phyloP scores from a whole-genome alignment of 805 yeast genomes.

The Metschnikowia colocasiae region DNA sequence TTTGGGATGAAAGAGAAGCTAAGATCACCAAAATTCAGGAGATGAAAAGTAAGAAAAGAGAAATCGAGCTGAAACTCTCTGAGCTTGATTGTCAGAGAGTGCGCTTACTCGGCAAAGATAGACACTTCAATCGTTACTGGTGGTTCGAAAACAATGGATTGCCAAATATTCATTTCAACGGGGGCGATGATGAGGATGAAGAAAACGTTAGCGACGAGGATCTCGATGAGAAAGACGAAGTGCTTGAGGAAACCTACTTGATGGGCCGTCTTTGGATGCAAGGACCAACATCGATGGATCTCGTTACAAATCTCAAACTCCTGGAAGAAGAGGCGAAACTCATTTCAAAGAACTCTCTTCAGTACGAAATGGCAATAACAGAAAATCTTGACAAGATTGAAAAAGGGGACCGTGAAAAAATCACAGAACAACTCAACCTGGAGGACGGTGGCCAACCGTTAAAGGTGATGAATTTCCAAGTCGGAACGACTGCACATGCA shows the following conservation, averaged over 20 bases:
- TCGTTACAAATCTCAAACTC: slow-evolving; percentile 24
- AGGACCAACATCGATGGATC: slow-evolving; percentile 66
- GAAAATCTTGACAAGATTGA: slow-evolving; percentile 7
- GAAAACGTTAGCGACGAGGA: slow-evolving; percentile 34
- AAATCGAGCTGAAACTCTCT: slow-evolving; percentile 57
- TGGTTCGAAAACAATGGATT: slow-evolving; percentile 90
- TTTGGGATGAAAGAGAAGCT: slow-evolving; percentile 45
- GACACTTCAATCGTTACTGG: slow-evolving; percentile 86
- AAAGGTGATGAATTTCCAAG: slow-evolving; percentile 25
- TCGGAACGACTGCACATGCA: slow-evolving; percentile 1
- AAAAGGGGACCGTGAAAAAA: slow-evolving; percentile 19
- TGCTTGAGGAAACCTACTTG: slow-evolving; percentile 53
- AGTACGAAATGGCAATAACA: background rate
- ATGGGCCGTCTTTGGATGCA: slow-evolving; percentile 90
- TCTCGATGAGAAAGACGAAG: slow-evolving; percentile 44
- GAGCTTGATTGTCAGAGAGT: slow-evolving; percentile 78
- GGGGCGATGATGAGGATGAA: slow-evolving; percentile 35
- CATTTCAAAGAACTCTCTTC: slow-evolving; percentile 8
- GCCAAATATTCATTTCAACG: slow-evolving; percentile 42
- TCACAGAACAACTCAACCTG: slow-evolving; percentile 5
- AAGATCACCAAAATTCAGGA: slow-evolving; percentile 41
- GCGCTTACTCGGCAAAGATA: slow-evolving; percentile 73
- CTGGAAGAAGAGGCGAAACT: slow-evolving; percentile 13
- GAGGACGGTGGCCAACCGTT: slow-evolving; percentile 9
- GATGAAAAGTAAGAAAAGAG: slow-evolving; percentile 45